Conservation (phyloP, 139 green algal species). For the Deuterostichococcus epilithicus region DNA sequence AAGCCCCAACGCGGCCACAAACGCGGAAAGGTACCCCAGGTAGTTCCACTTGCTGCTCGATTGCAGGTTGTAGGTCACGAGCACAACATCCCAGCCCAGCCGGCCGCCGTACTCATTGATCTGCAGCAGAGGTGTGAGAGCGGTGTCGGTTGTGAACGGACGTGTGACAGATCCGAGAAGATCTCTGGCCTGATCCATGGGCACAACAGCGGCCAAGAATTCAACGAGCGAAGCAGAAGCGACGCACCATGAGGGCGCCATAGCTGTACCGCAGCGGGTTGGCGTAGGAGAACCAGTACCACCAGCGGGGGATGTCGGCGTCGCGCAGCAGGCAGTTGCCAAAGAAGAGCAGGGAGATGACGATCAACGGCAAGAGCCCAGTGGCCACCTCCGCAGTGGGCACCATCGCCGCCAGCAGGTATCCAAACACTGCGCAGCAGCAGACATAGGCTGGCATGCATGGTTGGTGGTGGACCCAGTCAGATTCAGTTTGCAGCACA, state of each 20-base stretch:
- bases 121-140: not conserved
- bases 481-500: no score
- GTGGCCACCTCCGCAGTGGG: conserved; percentile 5
- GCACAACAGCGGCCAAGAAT: no score
- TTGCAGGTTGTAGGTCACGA: not conserved
- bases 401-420: not conserved
- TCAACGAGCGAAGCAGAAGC: not conserved
- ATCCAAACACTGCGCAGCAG: not conserved
- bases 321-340: conserved; percentile 39
- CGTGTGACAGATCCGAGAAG: no score
- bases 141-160: no score
- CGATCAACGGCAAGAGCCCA: conserved; percentile 9
- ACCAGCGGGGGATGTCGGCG: conserved; percentile 58
- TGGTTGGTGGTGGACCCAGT: no score
- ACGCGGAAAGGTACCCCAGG: not conserved
- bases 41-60: not conserved
- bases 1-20: not conserved
- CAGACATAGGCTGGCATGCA: not conserved
- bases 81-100: not conserved
- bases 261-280: conserved; percentile 52
- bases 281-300: conserved; percentile 48
- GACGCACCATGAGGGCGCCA: conserved; percentile 39
- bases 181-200: no score
- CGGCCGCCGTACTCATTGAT: not conserved
- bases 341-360: conserved; percentile 29